These are phyloP conservation scores for Apiotrichum gamsii DNA, from an alignment of 1,284 basidiomycete species.

Conservation along the genomic window DNA sequence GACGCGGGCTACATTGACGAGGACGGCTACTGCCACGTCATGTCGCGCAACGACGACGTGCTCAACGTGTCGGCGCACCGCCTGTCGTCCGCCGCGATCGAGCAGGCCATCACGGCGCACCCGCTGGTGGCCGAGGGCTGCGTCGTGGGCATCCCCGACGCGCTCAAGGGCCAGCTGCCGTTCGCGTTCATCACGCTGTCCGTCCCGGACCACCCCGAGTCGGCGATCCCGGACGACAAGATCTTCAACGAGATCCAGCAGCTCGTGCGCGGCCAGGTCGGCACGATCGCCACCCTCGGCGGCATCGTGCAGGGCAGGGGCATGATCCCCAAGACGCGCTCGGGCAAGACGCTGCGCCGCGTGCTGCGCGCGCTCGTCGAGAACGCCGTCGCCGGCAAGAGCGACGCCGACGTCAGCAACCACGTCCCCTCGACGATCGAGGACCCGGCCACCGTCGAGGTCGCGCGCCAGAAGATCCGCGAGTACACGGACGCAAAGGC, in stretches of 20 bases:
- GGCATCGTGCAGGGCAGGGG: slow-evolving; percentile 70
- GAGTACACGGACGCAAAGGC: slow-evolving; percentile 17
- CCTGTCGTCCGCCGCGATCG: slow-evolving; percentile 89
- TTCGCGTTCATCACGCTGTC: slow-evolving; percentile 60
- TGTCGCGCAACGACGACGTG: slow-evolving; percentile 76
- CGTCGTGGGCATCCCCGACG: slow-evolving; percentile 77
- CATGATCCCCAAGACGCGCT: slow-evolving; percentile 80
- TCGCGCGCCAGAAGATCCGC: slow-evolving; percentile 16
- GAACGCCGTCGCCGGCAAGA: slow-evolving; percentile 16
- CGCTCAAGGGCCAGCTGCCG: slow-evolving; percentile 56
- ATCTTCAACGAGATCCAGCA: slow-evolving; percentile 64
- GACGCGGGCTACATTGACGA: slow-evolving; percentile 87
- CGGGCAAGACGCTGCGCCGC: slow-evolving; percentile 87
- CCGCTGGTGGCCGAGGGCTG: slow-evolving; percentile 78
- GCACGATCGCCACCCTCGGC: slow-evolving; percentile 90
- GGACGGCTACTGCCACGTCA: slow-evolving; percentile 94
- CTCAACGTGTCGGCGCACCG: slow-evolving; percentile 78
- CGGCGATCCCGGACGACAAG: slow-evolving; percentile 63
- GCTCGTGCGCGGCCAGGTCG: slow-evolving; percentile 85
- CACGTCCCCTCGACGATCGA: slow-evolving; percentile 17
- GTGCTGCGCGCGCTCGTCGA: slow-evolving; percentile 53
- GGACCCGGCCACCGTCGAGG: slow-evolving; percentile 14
- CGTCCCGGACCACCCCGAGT: slow-evolving; percentile 17
- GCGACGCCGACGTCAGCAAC: slow-evolving; percentile 10
- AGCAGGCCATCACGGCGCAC: slow-evolving; percentile 84